phyloP scores from a whole-genome alignment of 2,329 filamentous ascomycete genomes.

The Polychaeton citri region DNA sequence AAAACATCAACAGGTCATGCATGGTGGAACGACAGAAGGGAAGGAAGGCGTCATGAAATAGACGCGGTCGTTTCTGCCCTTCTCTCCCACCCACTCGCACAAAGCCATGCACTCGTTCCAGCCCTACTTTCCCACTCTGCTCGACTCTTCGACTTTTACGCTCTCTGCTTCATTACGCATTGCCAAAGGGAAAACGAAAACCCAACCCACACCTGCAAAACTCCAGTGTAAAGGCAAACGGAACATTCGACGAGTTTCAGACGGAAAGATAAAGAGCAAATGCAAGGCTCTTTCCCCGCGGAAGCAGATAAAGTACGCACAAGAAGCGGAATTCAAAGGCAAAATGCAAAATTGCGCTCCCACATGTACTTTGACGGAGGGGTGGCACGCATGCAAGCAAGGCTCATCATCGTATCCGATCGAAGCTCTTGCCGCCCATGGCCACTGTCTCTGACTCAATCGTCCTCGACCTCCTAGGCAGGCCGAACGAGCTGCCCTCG shows the following conservation, averaged over 20 bases:
- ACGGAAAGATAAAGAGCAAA: not conserved
- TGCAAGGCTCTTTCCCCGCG: not conserved
- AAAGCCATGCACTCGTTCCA: too few relatives aligned
- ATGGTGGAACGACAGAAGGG: not conserved
- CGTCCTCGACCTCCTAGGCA: slow-evolving; percentile 15
- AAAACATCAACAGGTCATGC: not conserved
- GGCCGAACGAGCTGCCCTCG: slow-evolving; percentile 8
- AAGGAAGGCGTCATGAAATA: not conserved
- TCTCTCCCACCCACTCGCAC: not conserved
- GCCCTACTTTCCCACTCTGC: too few relatives aligned
- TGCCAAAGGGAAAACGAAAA: too few relatives aligned
- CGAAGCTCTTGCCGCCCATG: slow-evolving; percentile 11
- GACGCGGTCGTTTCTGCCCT: not conserved
- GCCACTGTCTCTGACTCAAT: slow-evolving; percentile 6
- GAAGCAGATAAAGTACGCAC: not conserved
- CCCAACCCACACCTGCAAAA: too few relatives aligned
- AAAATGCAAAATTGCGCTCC: not conserved
- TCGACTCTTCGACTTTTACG: too few relatives aligned
- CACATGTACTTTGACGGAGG: not conserved
- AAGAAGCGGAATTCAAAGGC: too few relatives aligned
- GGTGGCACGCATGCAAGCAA: not conserved
- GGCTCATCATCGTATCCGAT: slow-evolving; percentile 4
- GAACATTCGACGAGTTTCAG: not conserved
- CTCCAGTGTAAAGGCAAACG: not conserved
- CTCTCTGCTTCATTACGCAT: too few relatives aligned